Evolutionary conservation across 345 rosid genomes (phyloP).

Genomic region (Salix suchowensis): DNA sequence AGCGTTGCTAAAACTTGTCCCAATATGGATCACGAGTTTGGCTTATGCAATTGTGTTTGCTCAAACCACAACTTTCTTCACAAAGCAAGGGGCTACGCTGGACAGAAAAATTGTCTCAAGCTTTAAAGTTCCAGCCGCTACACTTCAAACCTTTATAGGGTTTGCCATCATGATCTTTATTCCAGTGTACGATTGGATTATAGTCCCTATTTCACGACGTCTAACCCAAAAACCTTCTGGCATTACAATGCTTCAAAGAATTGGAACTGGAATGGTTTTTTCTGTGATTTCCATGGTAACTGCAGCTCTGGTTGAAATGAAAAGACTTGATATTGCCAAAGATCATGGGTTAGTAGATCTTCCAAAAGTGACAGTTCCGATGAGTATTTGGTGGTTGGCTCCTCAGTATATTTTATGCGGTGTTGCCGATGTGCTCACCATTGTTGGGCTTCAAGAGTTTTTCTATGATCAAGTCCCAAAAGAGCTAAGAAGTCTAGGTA

Average conservation of each 20-base stretch:
- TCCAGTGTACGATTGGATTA: slow-evolving; percentile 17
- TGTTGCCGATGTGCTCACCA: no score
- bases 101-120: slow-evolving; percentile 15
- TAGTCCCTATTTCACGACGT: slow-evolving; percentile 12
- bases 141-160: slow-evolving; percentile 9
- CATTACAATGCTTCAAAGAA: slow-evolving; percentile 20
- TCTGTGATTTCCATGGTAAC: slow-evolving; percentile 11
- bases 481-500: no score
- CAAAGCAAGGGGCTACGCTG: slow-evolving; percentile 21
- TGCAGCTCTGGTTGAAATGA: slow-evolving; percentile 4
- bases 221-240: slow-evolving; percentile 16
- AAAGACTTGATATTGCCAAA: not conserved
- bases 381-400: no score
- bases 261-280: slow-evolving; percentile 15
- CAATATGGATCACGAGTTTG: slow-evolving; percentile 20
- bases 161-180: slow-evolving; percentile 8
- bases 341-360: not conserved
- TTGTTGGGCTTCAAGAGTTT: no score
- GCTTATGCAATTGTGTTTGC: slow-evolving; percentile 7
- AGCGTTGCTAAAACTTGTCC: not conserved
- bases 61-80: slow-evolving; percentile 22
- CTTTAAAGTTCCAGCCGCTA: slow-evolving; percentile 14
- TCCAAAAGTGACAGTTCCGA: no score
- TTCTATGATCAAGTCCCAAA: no score
- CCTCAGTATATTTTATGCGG: no score